Base-by-base conservation (phyloP, 2,329 filamentous ascomycete genomes). In the Apiospora malaysiana region DNA sequence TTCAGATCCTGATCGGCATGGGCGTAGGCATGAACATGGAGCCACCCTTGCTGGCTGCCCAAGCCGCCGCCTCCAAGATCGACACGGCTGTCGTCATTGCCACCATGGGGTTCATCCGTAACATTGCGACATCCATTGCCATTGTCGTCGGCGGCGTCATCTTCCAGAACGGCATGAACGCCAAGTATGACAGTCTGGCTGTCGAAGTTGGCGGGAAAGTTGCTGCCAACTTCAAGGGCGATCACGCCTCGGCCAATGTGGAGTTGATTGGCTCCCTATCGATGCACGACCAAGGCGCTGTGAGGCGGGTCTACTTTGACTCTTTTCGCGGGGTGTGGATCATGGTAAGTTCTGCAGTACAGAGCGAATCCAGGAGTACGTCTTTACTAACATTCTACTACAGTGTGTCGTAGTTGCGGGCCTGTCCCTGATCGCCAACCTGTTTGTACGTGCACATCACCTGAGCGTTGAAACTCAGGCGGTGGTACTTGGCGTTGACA, bases 11-110 rank as follows among this genome's bases (percentile, higher is more conserved):
- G 43, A 84, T 83, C 5, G 89, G 89, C n/a, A 76, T 89, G 6
- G 90, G 90, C 32, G 85, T 89, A 7, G 90, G 90, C 0, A 87
- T 89, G 47, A 89, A 90, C 77, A 90, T 91, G 78, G 89, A 91
- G 77, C 81, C 87, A 0, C 90, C 89, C 0, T 82, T 92, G 32
- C 86, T 92, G 47, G 88, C 89, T 0, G 84, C 93, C 6, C 92
- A 94, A 75, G 86, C 88, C 3, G 87, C 86, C 16, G 88, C 93
- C 49, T 82, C 85, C 21, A 86, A 85, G 8, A 80, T 84, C 14
- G 90, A 93, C 70, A 88, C 91, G 69, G 90, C 89, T 2, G 86
- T 88, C 1, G 90, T 89, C 18, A 91, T 90, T 0, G 86, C 88
- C 0, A 90, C 89, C 2, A 90, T 90, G 76, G 82, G 84, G 14